These are phyloP conservation scores for Limonomyces culmigenus DNA, from an alignment of 1,284 basidiomycete species.

Conservation along the genomic window DNA sequence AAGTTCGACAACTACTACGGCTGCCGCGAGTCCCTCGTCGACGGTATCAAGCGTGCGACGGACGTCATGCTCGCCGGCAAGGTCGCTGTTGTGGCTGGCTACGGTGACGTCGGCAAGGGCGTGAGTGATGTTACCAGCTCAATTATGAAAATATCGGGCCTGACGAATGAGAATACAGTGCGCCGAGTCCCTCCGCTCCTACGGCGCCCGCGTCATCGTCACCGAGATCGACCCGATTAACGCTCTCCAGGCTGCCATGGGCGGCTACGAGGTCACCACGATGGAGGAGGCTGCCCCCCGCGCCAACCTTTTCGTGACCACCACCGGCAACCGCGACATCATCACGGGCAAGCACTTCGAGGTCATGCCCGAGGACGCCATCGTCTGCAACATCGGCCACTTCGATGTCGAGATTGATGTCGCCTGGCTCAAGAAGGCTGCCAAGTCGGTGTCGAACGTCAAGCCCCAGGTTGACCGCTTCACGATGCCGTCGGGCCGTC, in stretches of 20 bases:
- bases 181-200: slow-evolving; percentile 92
- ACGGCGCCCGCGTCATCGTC: slow-evolving; percentile 90
- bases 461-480: slow-evolving; percentile 99
- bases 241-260: slow-evolving; percentile 98
- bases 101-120: slow-evolving; percentile 98
- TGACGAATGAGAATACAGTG: slow-evolving; percentile 34
- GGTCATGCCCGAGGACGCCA: slow-evolving; percentile 96
- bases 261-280: slow-evolving; percentile 95
- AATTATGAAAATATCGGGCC: slow-evolving; percentile 1
- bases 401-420: slow-evolving; percentile 99
- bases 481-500: slow-evolving; percentile 82
- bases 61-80: slow-evolving; percentile 99
- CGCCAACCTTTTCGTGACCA: slow-evolving; percentile 92
- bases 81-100: slow-evolving; percentile 96
- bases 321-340: slow-evolving; percentile 98
- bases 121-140: too few species aligned
- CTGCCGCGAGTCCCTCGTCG: slow-evolving; percentile 98
- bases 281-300: slow-evolving; percentile 94
- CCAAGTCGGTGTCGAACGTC: slow-evolving; percentile 75
- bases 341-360: slow-evolving; percentile 88
- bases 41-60: slow-evolving; percentile 99
- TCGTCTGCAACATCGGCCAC: slow-evolving; percentile 98
- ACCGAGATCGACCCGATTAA: slow-evolving; percentile 99
- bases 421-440: slow-evolving; percentile 94
- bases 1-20: slow-evolving; percentile 97